These are phyloP conservation scores for Amphicarpaea edgeworthii DNA, from an alignment of 306 rosid genomes.

Conservation along the genomic window DNA sequence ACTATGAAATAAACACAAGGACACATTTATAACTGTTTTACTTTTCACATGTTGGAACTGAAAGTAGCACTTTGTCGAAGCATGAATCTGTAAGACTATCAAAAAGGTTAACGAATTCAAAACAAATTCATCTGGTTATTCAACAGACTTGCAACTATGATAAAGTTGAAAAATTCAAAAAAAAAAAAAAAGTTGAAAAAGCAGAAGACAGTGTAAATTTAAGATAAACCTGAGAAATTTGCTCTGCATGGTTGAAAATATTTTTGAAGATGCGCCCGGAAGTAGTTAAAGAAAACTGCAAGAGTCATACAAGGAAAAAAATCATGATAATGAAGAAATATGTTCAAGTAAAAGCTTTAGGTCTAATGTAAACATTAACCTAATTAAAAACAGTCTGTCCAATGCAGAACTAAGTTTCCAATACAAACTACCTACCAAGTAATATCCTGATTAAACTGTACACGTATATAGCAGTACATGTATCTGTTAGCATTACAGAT, in stretches of 20 bases:
- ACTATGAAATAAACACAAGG: slow-evolving; percentile 30
- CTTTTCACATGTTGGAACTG: slow-evolving; percentile 5
- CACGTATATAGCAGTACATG: slow-evolving; percentile 9
- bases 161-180: slow-evolving; percentile 10
- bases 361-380: slow-evolving; percentile 13
- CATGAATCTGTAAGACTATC: neutral
- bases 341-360: slow-evolving; percentile 28
- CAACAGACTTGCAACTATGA: slow-evolving; percentile 6
- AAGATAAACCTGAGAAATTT: slow-evolving; percentile 87
- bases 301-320: slow-evolving; percentile 11
- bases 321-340: slow-evolving; percentile 6
- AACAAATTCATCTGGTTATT: slow-evolving; percentile 15
- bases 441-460: neutral
- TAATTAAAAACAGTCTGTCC: neutral
- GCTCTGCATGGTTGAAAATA: slow-evolving; percentile 92
- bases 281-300: slow-evolving; percentile 89
- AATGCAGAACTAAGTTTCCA: slow-evolving; percentile 25
- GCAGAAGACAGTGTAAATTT: neutral
- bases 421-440: slow-evolving; percentile 24
- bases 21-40: slow-evolving; percentile 6
- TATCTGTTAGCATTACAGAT: neutral
- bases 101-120: neutral
- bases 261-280: slow-evolving; percentile 91
- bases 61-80: slow-evolving; percentile 14
- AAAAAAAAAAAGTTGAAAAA: neutral